A percentile compares a stretch with the other conserved stretches of the same genome.
Evolutionary conservation across 257 asterid genomes (phyloP).

Genomic region (Cordia subcordata): DNA sequence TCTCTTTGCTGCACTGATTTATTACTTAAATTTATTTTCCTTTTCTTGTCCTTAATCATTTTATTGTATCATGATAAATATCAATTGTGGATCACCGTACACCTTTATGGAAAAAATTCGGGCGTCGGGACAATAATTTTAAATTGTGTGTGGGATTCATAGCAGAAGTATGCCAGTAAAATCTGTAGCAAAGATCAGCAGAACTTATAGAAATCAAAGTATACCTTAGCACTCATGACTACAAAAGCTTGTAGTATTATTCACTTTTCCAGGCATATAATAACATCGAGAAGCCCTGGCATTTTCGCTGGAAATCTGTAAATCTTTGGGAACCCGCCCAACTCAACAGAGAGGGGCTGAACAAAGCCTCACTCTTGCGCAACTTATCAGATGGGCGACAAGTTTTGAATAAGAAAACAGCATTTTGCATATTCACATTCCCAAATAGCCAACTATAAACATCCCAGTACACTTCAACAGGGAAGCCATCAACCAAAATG

Average conservation of each 20-base stretch:
- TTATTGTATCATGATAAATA: too few relatives aligned
- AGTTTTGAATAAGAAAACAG: slow-evolving; percentile 53
- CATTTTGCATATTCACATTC: slow-evolving; percentile 29
- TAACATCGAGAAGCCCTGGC: neutral
- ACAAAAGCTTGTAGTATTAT: neutral
- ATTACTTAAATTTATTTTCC: too few relatives aligned
- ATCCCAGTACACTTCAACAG: slow-evolving; percentile 69
- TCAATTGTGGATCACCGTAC: too few relatives aligned
- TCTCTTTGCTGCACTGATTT: too few relatives aligned
- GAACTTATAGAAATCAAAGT: neutral
- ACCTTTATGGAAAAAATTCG: too few relatives aligned
- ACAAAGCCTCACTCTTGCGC: neutral
- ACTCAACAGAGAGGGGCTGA: slow-evolving; percentile 17
- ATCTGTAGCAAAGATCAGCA: neutral
- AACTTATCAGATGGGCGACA: too few relatives aligned
- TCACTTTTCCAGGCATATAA: neutral
- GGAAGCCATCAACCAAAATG: slow-evolving; percentile 62
- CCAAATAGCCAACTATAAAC: slow-evolving; percentile 64
- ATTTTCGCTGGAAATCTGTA: neutral
- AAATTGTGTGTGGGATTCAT: too few relatives aligned
- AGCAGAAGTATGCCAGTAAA: neutral
- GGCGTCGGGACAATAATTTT: too few relatives aligned
- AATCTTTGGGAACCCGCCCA: slow-evolving; percentile 13
- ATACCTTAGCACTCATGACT: neutral
- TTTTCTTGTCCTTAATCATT: too few relatives aligned